These are phyloP conservation scores for Gamarada debralockiae DNA, from an alignment of 495 filamentous ascomycete species.

Conservation along the genomic window DNA sequence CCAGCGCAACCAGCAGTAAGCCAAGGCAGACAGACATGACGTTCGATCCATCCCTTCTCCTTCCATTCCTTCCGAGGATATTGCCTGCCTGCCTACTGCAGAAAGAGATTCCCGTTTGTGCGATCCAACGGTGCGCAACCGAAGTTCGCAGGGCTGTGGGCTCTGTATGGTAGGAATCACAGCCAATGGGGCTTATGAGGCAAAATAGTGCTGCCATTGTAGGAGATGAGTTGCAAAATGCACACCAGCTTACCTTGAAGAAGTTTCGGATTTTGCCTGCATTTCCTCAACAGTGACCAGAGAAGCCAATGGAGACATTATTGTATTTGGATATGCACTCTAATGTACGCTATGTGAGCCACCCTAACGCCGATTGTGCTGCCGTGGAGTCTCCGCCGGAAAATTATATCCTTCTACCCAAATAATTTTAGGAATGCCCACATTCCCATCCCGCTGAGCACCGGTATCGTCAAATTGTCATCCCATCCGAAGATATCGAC, in stretches of 20 bases:
- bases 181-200: conserved; percentile 8
- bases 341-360: conserved; percentile 1
- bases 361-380: conserved; percentile 8
- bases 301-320: not conserved
- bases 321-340: not conserved
- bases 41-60: too few species aligned
- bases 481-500: conserved; percentile 90
- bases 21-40: too few species aligned
- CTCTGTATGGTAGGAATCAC: not conserved
- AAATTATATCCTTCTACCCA: conserved; percentile 42
- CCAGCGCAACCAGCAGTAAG: too few species aligned
- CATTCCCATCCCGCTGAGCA: conserved; percentile 83
- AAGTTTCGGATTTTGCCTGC: too few species aligned
- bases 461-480: conserved; percentile 95
- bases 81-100: too few species aligned
- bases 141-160: conserved; percentile 11
- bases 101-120: too few species aligned
- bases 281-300: too few species aligned
- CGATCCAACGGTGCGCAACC: conserved; percentile 1
- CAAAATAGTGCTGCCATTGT: conserved; percentile 2
- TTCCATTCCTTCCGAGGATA: too few species aligned
- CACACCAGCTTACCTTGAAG: not conserved
- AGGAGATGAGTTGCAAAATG: not conserved
- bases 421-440: conserved; percentile 94
- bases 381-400: not conserved